Evolutionary conservation across 208 protist genomes (phyloP).

Genomic region (Wallacemonas sp.): DNA sequence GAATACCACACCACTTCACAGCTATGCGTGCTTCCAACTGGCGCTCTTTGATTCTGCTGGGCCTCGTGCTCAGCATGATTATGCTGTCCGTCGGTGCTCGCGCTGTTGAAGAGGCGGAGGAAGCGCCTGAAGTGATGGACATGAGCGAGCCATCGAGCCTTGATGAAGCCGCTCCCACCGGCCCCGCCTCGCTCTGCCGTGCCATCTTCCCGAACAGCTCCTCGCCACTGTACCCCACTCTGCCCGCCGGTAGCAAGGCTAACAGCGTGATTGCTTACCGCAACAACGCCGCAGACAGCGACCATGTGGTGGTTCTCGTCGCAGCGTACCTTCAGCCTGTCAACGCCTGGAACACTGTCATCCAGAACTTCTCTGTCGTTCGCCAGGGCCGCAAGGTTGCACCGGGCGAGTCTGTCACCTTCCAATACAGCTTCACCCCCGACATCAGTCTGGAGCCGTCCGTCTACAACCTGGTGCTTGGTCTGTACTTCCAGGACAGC

Average conservation of each 20-base stretch:
- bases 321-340: conserved; percentile 51
- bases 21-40: neutral
- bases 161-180: neutral
- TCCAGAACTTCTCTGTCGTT: conserved; percentile 91
- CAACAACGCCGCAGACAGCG: conserved; percentile 39
- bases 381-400: conserved; percentile 66
- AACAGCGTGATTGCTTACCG: conserved; percentile 63
- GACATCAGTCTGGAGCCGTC: conserved; percentile 65
- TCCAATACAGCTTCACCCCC: conserved; percentile 83
- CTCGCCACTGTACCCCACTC: conserved; percentile 30
- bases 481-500: conserved; percentile 68
- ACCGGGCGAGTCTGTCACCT: conserved; percentile 56
- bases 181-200: conserved; percentile 19
- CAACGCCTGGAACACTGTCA: conserved; percentile 28
- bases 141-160: neutral
- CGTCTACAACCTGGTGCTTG: conserved; percentile 82
- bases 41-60: conserved; percentile 10
- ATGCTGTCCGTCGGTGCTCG: neutral
- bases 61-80: conserved; percentile 3
- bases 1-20: too few species aligned
- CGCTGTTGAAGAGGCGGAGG: conserved; percentile 15
- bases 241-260: conserved; percentile 45
- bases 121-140: conserved; percentile 28
- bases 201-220: conserved; percentile 61
- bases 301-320: conserved; percentile 55